A percentile compares a stretch with the other conserved stretches of the same genome.
Conservation (phyloP, 1,284 basidiomycete genomes). For the Microbotryomycetes sp. region DNA sequence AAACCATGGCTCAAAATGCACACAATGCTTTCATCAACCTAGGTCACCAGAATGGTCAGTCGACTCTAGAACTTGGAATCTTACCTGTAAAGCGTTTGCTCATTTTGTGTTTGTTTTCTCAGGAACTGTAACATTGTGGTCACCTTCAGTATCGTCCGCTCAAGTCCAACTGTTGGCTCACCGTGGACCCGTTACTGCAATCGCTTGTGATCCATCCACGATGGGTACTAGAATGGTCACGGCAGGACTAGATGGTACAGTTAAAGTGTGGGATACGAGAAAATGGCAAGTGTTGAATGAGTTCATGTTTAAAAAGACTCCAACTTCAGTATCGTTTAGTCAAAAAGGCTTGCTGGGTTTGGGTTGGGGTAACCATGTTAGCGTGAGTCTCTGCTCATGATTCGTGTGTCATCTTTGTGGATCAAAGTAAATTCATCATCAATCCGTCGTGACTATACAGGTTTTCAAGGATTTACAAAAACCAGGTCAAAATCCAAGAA, state of each 20-base stretch:
- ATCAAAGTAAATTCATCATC: neutral
- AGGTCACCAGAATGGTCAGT: constrained; percentile 71
- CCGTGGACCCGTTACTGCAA: constrained; percentile 72
- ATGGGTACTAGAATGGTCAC: constrained; percentile 88
- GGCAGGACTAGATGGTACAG: constrained; percentile 74
- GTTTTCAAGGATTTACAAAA: constrained; percentile 36
- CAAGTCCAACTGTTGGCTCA: constrained; percentile 89
- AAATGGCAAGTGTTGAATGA: constrained; percentile 64
- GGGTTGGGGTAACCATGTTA: constrained; percentile 69
- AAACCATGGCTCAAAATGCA: constrained; percentile 81
- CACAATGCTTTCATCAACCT: constrained; percentile 90
- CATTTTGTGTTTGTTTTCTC: neutral
- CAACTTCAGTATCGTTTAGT: constrained; percentile 45
- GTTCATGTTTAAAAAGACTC: constrained; percentile 39
- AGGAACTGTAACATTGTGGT: constrained; percentile 89
- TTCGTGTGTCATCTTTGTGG: neutral
- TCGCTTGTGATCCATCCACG: constrained; percentile 70
- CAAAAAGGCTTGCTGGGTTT: constrained; percentile 77
- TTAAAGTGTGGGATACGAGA: constrained; percentile 92
- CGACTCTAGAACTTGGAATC: neutral
- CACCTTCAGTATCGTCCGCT: constrained; percentile 83
- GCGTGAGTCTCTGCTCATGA: constrained; percentile 48
- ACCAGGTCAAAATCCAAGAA: constrained; percentile 38
- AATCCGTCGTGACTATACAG: constrained; percentile 13
- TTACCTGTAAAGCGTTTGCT: neutral